phyloP scores from a whole-genome alignment of 176 grass and related monocot species.

The Zoysia pacifica region DNA sequence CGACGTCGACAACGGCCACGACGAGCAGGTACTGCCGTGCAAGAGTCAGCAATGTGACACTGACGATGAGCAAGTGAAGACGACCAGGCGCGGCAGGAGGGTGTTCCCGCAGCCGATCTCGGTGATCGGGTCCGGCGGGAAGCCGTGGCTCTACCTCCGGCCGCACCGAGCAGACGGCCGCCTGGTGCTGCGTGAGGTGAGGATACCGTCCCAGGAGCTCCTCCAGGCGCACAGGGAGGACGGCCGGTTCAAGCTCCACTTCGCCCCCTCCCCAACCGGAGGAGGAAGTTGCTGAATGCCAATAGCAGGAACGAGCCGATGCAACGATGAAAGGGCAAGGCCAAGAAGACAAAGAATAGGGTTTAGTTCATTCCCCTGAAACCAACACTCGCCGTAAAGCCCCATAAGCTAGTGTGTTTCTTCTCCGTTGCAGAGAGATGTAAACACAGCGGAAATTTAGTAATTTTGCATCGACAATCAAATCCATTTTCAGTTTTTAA shows the following conservation, averaged over 20 bases:
- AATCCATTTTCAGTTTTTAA: neutral
- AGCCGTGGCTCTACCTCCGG: constrained; percentile 63
- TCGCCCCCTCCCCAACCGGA: constrained; percentile 37
- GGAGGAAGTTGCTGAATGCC: neutral
- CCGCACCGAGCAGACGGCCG: constrained; percentile 49
- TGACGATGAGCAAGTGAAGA: neutral
- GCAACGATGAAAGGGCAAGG: neutral
- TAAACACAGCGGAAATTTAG: constrained; percentile 31
- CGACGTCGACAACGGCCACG: neutral
- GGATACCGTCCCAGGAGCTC: constrained; percentile 65
- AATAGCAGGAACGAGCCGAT: neutral
- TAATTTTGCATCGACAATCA: neutral
- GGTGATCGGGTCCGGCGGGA: constrained; percentile 59
- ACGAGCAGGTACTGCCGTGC: neutral
- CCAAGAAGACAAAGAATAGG: neutral
- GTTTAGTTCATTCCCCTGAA: neutral
- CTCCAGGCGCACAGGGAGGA: constrained; percentile 58
- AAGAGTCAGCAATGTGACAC: neutral
- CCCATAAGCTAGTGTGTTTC: neutral
- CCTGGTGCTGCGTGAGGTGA: constrained; percentile 60
- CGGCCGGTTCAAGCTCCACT: constrained; percentile 64
- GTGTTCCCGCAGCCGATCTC: constrained; percentile 67
- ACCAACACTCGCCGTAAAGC: neutral
- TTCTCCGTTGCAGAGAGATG: constrained; percentile 14
- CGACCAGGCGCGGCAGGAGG: neutral